Evolutionary conservation across 108 stramenopile genomes (phyloP).

Genomic region (Skeletonema potamos): DNA sequence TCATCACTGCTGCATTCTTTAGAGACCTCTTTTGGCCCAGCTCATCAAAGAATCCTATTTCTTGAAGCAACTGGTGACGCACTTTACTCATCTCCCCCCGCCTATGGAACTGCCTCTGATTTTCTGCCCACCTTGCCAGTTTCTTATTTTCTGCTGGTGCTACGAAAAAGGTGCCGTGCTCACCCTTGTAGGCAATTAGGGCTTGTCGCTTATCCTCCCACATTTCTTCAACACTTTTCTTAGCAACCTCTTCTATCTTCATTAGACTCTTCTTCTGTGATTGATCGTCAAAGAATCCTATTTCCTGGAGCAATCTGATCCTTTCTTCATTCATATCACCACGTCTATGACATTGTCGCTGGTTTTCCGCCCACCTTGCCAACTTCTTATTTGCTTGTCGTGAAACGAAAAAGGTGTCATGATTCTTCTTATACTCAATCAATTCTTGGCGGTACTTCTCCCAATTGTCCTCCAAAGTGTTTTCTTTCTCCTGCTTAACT

Average conservation of each 20-base stretch:
- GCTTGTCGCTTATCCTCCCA: not conserved
- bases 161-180: conserved; percentile 42
- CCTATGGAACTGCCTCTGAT: conserved; percentile 25
- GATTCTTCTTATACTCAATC: conserved; percentile 27
- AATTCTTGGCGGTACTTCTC: not conserved
- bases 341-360: conserved; percentile 10
- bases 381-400: conserved; percentile 12
- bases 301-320: conserved; percentile 20
- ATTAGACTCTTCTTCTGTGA: conserved; percentile 22
- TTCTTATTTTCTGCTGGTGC: conserved; percentile 6
- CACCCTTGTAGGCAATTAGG: conserved; percentile 26
- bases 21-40: conserved; percentile 28
- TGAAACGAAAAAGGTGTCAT: conserved; percentile 41
- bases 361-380: conserved; percentile 32
- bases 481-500: too few species aligned
- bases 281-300: conserved; percentile 43
- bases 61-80: conserved; percentile 4
- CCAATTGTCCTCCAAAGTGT: too few species aligned
- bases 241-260: too few species aligned
- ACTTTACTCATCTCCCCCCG: conserved; percentile 1
- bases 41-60: conserved; percentile 45
- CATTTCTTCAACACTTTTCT: not conserved
- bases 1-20: conserved; percentile 11
- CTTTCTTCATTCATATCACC: conserved; percentile 15
- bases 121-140: conserved; percentile 30